These are phyloP conservation scores for Escovopsis sp. DNA, from an alignment of 2,329 filamentous ascomycete genomes.

Conservation along the genomic window DNA sequence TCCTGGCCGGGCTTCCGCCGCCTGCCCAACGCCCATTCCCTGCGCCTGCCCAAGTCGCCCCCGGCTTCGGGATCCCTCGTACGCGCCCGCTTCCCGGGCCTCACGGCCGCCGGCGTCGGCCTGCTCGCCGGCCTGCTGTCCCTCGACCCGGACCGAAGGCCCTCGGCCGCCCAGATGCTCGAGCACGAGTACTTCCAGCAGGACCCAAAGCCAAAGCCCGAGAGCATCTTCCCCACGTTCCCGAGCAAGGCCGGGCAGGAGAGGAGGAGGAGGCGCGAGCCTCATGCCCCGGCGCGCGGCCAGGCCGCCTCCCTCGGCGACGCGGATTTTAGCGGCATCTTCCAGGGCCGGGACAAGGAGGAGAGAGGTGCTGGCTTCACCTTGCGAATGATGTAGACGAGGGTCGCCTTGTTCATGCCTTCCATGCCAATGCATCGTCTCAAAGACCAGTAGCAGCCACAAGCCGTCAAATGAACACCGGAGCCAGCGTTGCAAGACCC, in stretches of 20 bases:
- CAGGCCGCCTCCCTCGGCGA: constrained; percentile 42
- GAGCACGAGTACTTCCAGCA: constrained; percentile 75
- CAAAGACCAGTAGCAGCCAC: too few species aligned
- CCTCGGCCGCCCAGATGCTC: constrained; percentile 59
- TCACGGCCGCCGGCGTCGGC: constrained; percentile 59
- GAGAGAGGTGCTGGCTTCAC: constrained; percentile 52
- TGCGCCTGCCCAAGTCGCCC: constrained; percentile 49
- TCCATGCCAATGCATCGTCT: too few species aligned
- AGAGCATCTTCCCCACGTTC: constrained; percentile 92
- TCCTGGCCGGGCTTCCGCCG: constrained; percentile 78
- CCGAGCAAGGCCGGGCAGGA: constrained; percentile 91
- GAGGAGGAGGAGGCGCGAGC: constrained; percentile 54
- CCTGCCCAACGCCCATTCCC: constrained; percentile 69
- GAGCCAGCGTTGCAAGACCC: too few species aligned
- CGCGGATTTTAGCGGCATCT: constrained; percentile 57
- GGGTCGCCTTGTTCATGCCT: too few species aligned
- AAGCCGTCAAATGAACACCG: too few species aligned
- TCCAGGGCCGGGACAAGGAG: constrained; percentile 50
- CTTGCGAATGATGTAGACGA: constrained; percentile 40
- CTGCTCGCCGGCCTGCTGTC: constrained; percentile 58
- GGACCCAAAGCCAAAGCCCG: constrained; percentile 77
- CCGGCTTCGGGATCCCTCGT: constrained; percentile 33
- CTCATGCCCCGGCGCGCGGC: constrained; percentile 70
- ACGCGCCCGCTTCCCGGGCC: constrained; percentile 63
- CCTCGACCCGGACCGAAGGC: constrained; percentile 59